These are phyloP conservation scores for Barnettozyma populi DNA, from an alignment of 805 yeast species.

Conservation along the genomic window DNA sequence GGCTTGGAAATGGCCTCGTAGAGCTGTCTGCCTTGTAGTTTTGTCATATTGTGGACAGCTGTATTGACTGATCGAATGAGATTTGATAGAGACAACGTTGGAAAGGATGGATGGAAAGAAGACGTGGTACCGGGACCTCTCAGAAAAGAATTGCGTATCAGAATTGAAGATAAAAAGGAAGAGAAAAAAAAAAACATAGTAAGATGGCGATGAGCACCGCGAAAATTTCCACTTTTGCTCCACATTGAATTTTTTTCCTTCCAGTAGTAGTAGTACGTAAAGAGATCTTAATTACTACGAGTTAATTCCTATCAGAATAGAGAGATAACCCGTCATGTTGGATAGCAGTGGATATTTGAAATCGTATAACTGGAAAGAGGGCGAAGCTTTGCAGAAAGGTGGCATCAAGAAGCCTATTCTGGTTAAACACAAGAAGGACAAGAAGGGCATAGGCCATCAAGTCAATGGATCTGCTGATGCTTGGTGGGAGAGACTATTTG, in stretches of 20 bases:
- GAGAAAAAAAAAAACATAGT: background rate
- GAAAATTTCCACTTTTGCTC: constrained; percentile 10
- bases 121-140: background rate
- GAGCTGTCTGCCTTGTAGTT: constrained; percentile 56
- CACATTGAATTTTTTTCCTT: background rate
- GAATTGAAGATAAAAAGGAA: background rate
- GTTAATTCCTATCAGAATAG: background rate
- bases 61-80: constrained; percentile 27
- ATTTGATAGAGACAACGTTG: background rate
- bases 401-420: constrained; percentile 81
- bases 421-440: constrained; percentile 86
- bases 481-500: constrained; percentile 97
- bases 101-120: background rate
- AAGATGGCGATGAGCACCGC: constrained; percentile 7
- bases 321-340: constrained; percentile 40
- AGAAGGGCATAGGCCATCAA: constrained; percentile 79
- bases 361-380: constrained; percentile 89
- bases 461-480: constrained; percentile 60
- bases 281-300: too few species aligned
- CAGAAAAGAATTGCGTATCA: background rate
- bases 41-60: constrained; percentile 16
- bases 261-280: background rate
- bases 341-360: constrained; percentile 67
- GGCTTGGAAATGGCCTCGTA: constrained; percentile 71
- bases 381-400: constrained; percentile 75